Evolutionary conservation across 139 green algal genomes (phyloP), one percentile per base, ranked within the genome.

Genomic region (Chlamydomonas sphaeroides): DNA sequence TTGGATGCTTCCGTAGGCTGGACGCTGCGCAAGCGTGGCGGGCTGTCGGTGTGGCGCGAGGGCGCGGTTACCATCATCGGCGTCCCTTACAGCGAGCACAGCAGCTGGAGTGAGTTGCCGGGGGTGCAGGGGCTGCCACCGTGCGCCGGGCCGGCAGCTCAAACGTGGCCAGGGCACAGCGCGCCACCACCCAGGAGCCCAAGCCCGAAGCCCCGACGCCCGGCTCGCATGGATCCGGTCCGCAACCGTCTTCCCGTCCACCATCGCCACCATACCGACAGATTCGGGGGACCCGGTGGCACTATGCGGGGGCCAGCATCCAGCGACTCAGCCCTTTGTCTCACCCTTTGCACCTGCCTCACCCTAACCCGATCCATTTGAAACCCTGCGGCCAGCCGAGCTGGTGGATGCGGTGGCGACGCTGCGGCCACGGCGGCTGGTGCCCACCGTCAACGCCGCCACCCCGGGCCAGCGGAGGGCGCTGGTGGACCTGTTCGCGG

Each of bases 401-500:
- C 76, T 83, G 62, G 65, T 62, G 33, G 77, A 74, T 35, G 65
- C 65, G 25, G 77, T 84, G 26, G 15, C 77, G 26, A 35, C 61
- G 48, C 89, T 96, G 57, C 78, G 85, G 21, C 93, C 92, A 0
- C 67, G 67, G 1, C 65, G 66, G 28, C 68, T 96, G 42, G 86
- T 96, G 33, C 93, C 93, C 67, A 96, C 92, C 36, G 93, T 96
- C 53, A 93, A 93, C 62, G 88, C 81, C n/a, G 48, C 42, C 42
- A 83, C 62, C 15, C 38, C 75, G 1, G 61, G 71, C 3, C 82
- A 65, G 15, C 65, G 84, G 10, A 45, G 84, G 10, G 77, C 82
- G 14, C 82, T 94, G n/a, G 89, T 95, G 36, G 89, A 93, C 45
- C 75, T 76, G 15, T 93, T 93, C 80, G 89, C 86, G 1, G 80